Percentiles rank a stretch among this genome's conserved stretches.
phyloP scores from a whole-genome alignment of 2,329 filamentous ascomycete genomes.

The Clarireedia paspali region DNA sequence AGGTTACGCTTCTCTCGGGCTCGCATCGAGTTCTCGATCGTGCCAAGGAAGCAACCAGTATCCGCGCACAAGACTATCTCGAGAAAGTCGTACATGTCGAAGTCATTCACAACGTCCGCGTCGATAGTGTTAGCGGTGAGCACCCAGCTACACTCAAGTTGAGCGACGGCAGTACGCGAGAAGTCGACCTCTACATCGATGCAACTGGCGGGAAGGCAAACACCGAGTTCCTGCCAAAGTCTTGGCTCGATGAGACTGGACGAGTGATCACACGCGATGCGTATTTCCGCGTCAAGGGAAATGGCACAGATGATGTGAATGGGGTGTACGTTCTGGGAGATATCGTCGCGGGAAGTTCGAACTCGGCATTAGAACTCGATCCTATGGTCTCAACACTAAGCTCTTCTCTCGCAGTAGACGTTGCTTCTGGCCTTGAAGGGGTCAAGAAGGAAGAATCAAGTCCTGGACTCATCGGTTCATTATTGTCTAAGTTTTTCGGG shows the following conservation, averaged over 20 bases:
- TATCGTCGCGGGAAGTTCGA: conserved; percentile 33
- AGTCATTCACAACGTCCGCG: conserved; percentile 35
- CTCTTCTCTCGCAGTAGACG: conserved; percentile 39
- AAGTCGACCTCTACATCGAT: conserved; percentile 42
- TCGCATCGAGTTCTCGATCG: conserved; percentile 33
- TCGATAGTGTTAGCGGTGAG: conserved; percentile 27
- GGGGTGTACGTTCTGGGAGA: conserved; percentile 43
- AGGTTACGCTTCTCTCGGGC: conserved; percentile 39
- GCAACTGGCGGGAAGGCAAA: conserved; percentile 37
- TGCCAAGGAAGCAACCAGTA: conserved; percentile 33
- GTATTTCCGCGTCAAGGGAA: conserved; percentile 37
- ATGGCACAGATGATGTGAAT: conserved; percentile 26
- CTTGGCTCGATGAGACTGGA: conserved; percentile 37
- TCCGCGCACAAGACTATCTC: conserved; percentile 35
- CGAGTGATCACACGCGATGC: conserved; percentile 40
- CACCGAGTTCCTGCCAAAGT: conserved; percentile 36
- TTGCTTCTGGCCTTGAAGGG: conserved; percentile 20
- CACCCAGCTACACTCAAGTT: conserved; percentile 32
- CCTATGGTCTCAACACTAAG: conserved; percentile 33
- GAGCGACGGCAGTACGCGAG: conserved; percentile 32
- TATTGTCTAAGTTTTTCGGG: neutral
- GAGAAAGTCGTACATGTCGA: conserved; percentile 37
- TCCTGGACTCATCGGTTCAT: neutral
- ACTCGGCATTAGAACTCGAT: conserved; percentile 36
- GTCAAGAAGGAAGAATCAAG: conserved; percentile 3